These are phyloP conservation scores for Beverwykella pulmonaria DNA, from an alignment of 495 filamentous ascomycete species.

Conservation along the genomic window DNA sequence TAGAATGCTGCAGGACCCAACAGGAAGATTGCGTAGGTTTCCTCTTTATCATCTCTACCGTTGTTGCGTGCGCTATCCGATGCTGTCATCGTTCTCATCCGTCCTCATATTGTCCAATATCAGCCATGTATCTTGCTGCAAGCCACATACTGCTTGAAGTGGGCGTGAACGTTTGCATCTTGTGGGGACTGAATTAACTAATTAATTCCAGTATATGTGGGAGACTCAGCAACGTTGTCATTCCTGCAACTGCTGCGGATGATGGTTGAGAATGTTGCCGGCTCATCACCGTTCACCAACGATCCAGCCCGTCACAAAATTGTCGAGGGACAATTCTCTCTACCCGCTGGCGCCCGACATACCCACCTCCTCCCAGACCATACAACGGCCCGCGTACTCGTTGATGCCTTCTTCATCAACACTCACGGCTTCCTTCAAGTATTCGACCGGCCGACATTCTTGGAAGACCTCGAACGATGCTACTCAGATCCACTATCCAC, in stretches of 20 bases:
- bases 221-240: constrained; percentile 71
- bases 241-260: constrained; percentile 73
- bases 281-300: constrained; percentile 66
- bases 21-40: constrained; percentile 58
- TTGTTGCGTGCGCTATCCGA: neutral
- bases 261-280: constrained; percentile 68
- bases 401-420: constrained; percentile 64
- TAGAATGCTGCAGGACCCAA: constrained; percentile 63
- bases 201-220: constrained; percentile 60
- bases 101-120: neutral
- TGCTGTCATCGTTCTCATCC: neutral
- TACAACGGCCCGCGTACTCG: constrained; percentile 56
- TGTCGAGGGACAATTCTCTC: constrained; percentile 60
- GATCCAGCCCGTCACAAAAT: constrained; percentile 72
- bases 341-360: constrained; percentile 51
- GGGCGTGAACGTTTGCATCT: too few species aligned
- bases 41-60: neutral
- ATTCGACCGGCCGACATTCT: constrained; percentile 56
- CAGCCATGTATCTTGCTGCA: constrained; percentile 1
- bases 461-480: constrained; percentile 53
- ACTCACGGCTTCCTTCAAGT: constrained; percentile 61
- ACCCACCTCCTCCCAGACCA: constrained; percentile 59
- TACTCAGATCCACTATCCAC: constrained; percentile 57
- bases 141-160: neutral
- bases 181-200: constrained; percentile 5